phyloP scores from a whole-genome alignment of 768 basidiomycete species.

The Amanita polypyramis region DNA sequence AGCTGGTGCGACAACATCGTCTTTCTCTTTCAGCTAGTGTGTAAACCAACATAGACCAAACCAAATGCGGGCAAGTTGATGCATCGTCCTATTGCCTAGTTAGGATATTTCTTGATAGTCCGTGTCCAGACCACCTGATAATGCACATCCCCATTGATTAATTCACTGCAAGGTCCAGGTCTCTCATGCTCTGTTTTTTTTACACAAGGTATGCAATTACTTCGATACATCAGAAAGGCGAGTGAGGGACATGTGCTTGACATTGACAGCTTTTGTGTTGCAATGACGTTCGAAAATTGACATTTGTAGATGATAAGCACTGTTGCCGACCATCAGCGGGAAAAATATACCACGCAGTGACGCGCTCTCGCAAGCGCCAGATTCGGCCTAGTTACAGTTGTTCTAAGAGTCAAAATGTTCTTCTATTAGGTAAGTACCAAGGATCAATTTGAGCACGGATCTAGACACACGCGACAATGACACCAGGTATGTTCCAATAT shows the following conservation, averaged over 20 bases:
- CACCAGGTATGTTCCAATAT: conserved; percentile 1
- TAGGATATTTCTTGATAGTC: not conserved
- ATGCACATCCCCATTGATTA: no score
- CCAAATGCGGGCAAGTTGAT: not conserved
- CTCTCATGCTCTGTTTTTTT: no score
- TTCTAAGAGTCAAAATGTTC: no score
- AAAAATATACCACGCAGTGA: not conserved
- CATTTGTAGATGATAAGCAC: not conserved
- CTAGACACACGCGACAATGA: not conserved
- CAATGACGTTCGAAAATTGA: not conserved
- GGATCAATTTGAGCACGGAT: not conserved
- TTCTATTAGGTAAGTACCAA: no score
- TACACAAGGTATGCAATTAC: not conserved
- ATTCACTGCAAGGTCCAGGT: no score
- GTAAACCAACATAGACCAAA: not conserved
- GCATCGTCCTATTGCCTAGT: not conserved
- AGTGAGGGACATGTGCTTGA: not conserved
- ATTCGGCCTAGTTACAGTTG: not conserved
- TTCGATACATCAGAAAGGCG: not conserved
- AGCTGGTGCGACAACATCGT: not conserved
- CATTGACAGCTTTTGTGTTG: not conserved
- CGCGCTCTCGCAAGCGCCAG: no score
- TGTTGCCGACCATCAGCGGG: not conserved
- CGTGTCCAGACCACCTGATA: not conserved
- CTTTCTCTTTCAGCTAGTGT: not conserved